Base-by-base conservation (phyloP, 495 filamentous ascomycete genomes). In the Penicillium lagena region DNA sequence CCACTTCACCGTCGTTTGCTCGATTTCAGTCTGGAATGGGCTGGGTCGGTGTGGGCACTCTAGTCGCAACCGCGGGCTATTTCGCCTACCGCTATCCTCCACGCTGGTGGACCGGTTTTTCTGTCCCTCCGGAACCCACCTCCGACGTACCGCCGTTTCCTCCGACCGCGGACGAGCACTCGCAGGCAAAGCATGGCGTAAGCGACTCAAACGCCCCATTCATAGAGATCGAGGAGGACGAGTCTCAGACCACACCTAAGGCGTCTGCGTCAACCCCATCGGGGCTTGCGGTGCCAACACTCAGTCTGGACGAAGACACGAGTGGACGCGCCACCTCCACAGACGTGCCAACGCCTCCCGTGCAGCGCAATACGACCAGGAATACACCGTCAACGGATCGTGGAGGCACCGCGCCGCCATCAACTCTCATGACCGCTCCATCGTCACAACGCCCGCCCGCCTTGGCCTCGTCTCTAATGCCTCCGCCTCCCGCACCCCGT, bases 241-340 rank as follows among this genome's bases (percentile, higher is more conserved):
- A 66, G 32, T 45, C 65, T 4, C 68, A 75, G 41, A 64, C 62
- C 1, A 80, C 77, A 7, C 77, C 78, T 5, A 77, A 76, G 51
- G 68, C 71, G 4, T 60, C 60, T 28, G 56, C 60, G 12, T 54
- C 59, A 35, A 62, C 27, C 31, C 33, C 35, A 29, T 43, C 66
- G 1, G 45, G 47, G 4, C 51, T 68, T n/a, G 42, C 59, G 11
- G 56, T 70, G 4, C 69, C 69, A 8, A 55, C 59, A 6, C 47
- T 70, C 29, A 62, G 51, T 32, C 54, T 70, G 9, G 49, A 62
- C 22, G 51, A 45, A 14, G 45, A 46, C 40, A 41, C 36, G 29
- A 40, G 30, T 38, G 40, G 43, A 39, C 39, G 44, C 39, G 30
- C 39, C 27, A 42, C 46, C 7, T 28, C 43, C 13, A 42, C 30